These are phyloP conservation scores for Pelargonium australe DNA, from an alignment of 441 rosid genomes.

Conservation along the genomic window DNA sequence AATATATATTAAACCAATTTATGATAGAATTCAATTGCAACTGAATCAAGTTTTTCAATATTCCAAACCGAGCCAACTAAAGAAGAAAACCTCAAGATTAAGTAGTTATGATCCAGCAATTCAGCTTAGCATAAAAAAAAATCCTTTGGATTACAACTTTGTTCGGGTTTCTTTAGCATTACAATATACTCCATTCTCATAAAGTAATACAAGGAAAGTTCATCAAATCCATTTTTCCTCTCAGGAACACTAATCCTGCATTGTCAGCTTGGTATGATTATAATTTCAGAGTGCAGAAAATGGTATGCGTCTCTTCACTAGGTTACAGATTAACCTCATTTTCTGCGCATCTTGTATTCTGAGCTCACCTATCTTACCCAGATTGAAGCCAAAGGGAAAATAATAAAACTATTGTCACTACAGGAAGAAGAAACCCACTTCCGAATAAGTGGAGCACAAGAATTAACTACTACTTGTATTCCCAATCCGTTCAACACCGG, in stretches of 20 bases:
- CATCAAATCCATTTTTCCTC: background rate
- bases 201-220: background rate
- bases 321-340: background rate
- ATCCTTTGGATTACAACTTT: background rate
- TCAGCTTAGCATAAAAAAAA: background rate
- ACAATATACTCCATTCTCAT: too few species aligned
- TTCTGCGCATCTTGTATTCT: background rate
- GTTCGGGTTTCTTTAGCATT: background rate
- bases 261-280: background rate
- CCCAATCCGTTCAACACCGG: background rate
- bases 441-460: background rate
- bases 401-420: background rate
- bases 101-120: background rate
- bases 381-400: background rate
- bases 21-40: constrained; percentile 6
- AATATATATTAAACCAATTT: background rate
- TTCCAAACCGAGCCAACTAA: constrained; percentile 1
- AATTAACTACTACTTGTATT: background rate
- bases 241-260: background rate
- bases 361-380: background rate
- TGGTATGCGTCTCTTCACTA: background rate
- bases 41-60: background rate
- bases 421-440: background rate
- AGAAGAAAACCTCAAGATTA: constrained; percentile 2
- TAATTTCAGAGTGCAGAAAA: background rate